A percentile compares a stretch with the other conserved stretches of the same genome.
Conservation (phyloP, 345 rosid genomes). For the Corymbia maculata region DNA sequence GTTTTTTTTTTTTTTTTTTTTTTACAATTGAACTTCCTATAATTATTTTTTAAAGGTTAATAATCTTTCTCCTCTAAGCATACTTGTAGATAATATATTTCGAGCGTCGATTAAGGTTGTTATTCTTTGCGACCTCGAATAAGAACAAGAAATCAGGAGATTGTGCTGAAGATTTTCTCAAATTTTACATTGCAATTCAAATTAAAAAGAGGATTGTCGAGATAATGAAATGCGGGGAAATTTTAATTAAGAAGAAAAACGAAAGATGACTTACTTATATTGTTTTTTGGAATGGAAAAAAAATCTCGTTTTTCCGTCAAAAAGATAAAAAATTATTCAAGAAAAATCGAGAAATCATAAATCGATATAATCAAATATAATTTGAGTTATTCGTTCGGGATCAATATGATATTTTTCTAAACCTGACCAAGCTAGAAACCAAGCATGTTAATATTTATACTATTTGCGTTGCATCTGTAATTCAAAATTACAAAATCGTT, state of each 20-base stretch:
- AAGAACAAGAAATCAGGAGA: background rate
- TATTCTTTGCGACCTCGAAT: background rate
- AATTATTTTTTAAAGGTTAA: background rate
- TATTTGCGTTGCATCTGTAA: background rate
- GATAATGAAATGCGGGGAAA: background rate
- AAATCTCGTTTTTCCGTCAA: background rate
- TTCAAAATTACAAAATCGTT: background rate
- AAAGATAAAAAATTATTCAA: background rate
- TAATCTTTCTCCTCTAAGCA: background rate
- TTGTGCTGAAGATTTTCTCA: background rate
- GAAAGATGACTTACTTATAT: background rate
- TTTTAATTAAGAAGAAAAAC: background rate
- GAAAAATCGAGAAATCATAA: background rate
- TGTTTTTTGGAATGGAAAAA: background rate
- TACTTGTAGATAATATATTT: background rate
- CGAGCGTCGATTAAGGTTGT: background rate
- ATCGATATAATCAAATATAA: background rate
- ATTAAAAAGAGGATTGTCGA: background rate
- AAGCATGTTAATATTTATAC: background rate
- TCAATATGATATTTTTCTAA: background rate
- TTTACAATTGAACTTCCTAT: background rate
- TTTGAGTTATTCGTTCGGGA: background rate
- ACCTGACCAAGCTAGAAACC: background rate
- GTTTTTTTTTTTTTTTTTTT: background rate
- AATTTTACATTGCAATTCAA: background rate